A percentile compares a stretch with the other conserved stretches of the same genome.
Evolutionary conservation across 2,329 filamentous ascomycete species (phyloP).

Genomic region (Ceratocystiopsis brevicomis): DNA sequence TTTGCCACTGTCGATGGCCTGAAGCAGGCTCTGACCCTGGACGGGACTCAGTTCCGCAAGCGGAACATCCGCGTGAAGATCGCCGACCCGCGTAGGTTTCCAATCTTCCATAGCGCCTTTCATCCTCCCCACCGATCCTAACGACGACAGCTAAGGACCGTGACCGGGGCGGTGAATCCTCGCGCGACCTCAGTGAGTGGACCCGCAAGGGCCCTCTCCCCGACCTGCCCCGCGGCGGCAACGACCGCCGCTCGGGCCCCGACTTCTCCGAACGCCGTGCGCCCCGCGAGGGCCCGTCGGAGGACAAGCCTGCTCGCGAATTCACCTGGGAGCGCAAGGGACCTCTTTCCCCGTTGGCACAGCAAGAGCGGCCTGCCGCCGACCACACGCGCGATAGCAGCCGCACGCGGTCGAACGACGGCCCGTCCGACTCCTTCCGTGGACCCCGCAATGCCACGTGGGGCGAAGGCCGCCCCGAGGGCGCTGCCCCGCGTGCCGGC

Average conservation of each 20-base stretch:
- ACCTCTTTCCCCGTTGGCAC: conserved; percentile 56
- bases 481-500: conserved; percentile 38
- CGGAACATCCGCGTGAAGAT: conserved; percentile 85
- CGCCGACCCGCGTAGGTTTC: conserved; percentile 83
- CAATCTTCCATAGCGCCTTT: not conserved
- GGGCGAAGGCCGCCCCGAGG: conserved; percentile 42
- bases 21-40: conserved; percentile 73
- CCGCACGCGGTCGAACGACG: conserved; percentile 35
- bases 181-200: conserved; percentile 76
- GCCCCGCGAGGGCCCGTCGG: conserved; percentile 47
- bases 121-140: not conserved
- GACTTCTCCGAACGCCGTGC: conserved; percentile 47
- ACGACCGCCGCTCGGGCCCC: conserved; percentile 26
- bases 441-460: conserved; percentile 50
- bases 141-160: conserved; percentile 58
- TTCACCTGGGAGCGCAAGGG: conserved; percentile 90
- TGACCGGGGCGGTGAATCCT: conserved; percentile 44
- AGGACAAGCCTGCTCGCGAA: conserved; percentile 55
- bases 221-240: conserved; percentile 16
- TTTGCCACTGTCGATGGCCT: conserved; percentile 75
- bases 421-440: conserved; percentile 37
- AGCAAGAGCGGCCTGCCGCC: conserved; percentile 23
- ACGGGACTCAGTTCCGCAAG: conserved; percentile 67
- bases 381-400: conserved; percentile 34
- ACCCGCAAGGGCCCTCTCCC: conserved; percentile 64